Conservation (phyloP, 352 stramenopile genomes). For the Pythium pyrilobum region DNA sequence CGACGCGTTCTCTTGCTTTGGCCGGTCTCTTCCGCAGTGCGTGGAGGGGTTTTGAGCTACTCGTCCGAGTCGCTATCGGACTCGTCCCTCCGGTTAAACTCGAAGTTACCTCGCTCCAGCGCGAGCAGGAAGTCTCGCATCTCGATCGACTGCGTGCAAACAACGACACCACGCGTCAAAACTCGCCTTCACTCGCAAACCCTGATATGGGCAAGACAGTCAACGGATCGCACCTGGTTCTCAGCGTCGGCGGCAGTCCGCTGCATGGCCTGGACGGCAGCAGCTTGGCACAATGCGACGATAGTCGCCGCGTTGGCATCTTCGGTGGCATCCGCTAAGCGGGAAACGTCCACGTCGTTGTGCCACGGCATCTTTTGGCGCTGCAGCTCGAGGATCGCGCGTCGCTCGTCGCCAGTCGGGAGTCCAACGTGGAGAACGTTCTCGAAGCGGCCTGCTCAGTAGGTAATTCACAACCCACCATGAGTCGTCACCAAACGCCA, state of each 20-base stretch:
- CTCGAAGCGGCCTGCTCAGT: constrained; percentile 61
- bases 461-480: neutral
- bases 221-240: constrained; percentile 10
- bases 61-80: too few relatives aligned
- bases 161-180: too few relatives aligned
- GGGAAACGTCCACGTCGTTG: constrained; percentile 35
- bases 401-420: constrained; percentile 42
- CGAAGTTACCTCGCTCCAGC: constrained; percentile 12
- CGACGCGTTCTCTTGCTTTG: too few relatives aligned
- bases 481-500: neutral
- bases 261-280: constrained; percentile 72
- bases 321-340: constrained; percentile 49
- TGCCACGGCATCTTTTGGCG: constrained; percentile 67
- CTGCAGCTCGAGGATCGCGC: constrained; percentile 64
- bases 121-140: constrained; percentile 20
- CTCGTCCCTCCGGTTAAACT: constrained; percentile 2
- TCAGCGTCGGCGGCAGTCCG: constrained; percentile 15
- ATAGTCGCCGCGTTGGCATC: constrained; percentile 69
- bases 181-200: too few relatives aligned
- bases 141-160: constrained; percentile 12
- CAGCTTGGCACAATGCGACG: constrained; percentile 62
- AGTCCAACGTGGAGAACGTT: constrained; percentile 77
- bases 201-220: too few relatives aligned
- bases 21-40: too few relatives aligned
- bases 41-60: too few relatives aligned